Base-by-base conservation (phyloP, 345 rosid genomes). In the Brassica juncea region DNA sequence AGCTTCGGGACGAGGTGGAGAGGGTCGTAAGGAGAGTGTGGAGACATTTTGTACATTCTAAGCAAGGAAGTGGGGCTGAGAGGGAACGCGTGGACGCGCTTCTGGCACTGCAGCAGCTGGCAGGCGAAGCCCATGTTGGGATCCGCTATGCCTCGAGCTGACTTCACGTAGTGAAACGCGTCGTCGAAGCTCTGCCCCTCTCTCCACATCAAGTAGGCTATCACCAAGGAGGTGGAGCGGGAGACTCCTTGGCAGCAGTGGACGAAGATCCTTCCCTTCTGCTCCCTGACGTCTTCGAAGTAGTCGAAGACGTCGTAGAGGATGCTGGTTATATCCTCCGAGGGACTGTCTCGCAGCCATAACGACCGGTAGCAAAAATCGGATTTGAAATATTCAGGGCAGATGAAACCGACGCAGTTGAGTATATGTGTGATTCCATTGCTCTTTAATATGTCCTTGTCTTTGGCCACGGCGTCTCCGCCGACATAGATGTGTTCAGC, bases 111-210 rank as follows among this genome's bases (percentile, higher is more conserved):
- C 64, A 96, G 73, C 85, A 96, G 80, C 87, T 96, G 99, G 86
- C 98, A 96, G 72, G 99, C 97, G 76, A 96, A 96, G 42, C 99
- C 99, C 99, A 96, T 92, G 80, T 96, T 96, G 32, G 98, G 99
- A 82, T 96, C 99, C 66, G 98, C 97, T 70, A 96, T 96, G 64
- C 97, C 97, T 83, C 99, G 88, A 0, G 98, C 98, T 28, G 94
- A 90, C 88, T 96, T 96, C 57, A 96, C 99, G 63, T 89, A 89
- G 86, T 89, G 97, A 85, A 96, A 93, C 32, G 99, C 99, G 82
- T 93, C 99, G 70, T 96, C 99, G 66, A 93, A 96, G 84, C 92
- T 93, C 90, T 88, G 98, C 71, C 98, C 99, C 80, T 96, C 98
- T 82, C 99, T 88, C 99, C 99, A 96, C 94, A 96, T 96, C 28